Conservation (phyloP, 2,329 filamentous ascomycete species). For the Thelonectria blattea region DNA sequence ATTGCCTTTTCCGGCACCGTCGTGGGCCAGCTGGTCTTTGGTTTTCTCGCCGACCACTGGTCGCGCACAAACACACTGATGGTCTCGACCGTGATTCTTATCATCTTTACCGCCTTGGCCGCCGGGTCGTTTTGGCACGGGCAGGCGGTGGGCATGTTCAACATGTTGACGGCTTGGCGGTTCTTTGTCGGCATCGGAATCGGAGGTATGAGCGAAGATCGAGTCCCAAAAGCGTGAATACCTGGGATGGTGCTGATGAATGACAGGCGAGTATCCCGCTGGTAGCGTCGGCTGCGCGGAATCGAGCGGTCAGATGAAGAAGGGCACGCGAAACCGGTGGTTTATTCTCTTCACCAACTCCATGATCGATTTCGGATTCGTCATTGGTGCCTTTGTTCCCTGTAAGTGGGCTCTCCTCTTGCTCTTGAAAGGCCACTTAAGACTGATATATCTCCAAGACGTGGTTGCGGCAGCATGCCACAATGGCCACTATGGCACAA, state of each 20-base stretch:
- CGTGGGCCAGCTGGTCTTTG: slow-evolving; percentile 80
- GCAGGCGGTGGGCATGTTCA: slow-evolving; percentile 73
- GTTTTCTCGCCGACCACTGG: slow-evolving; percentile 82
- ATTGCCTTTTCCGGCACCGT: slow-evolving; percentile 90
- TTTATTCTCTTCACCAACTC: slow-evolving; percentile 91
- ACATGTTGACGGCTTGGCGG: slow-evolving; percentile 77
- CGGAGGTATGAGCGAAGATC: slow-evolving; percentile 55
- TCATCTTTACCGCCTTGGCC: slow-evolving; percentile 81
- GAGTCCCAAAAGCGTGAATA: accelerated
- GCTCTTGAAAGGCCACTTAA: neutral
- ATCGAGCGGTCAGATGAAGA: slow-evolving; percentile 80
- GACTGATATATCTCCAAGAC: slow-evolving; percentile 34
- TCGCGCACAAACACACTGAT: slow-evolving; percentile 84
- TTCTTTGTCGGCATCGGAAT: slow-evolving; percentile 86
- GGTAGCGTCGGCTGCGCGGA: slow-evolving; percentile 86
- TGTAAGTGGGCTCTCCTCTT: slow-evolving; percentile 40
- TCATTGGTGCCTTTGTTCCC: slow-evolving; percentile 79
- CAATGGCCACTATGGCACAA: slow-evolving; percentile 69
- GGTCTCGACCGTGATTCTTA: slow-evolving; percentile 80
- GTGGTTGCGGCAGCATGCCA: slow-evolving; percentile 62
- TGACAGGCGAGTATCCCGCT: slow-evolving; percentile 70
- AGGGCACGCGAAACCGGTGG: slow-evolving; percentile 85
- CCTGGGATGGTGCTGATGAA: neutral
- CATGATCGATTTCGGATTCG: slow-evolving; percentile 84
- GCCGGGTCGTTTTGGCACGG: slow-evolving; percentile 79